Evolutionary conservation across 75 land plant genomes (phyloP).

Genomic region (Picea glauca): DNA sequence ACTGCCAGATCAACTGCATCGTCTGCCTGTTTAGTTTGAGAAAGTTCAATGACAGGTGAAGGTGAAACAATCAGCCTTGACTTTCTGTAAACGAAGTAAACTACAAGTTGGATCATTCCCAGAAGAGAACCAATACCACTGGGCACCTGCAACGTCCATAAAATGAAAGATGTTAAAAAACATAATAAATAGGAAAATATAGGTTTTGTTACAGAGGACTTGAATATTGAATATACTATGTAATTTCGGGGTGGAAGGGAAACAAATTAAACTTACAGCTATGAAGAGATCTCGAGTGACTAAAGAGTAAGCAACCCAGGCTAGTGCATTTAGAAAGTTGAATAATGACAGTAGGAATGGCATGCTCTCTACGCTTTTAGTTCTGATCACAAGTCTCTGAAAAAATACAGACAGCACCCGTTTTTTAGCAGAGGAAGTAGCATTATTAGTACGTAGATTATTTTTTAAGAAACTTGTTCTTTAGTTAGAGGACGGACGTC

Average conservation of each 20-base stretch:
- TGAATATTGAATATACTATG: background rate
- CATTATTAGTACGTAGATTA: no score
- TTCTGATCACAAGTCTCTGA: no score
- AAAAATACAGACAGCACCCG: no score
- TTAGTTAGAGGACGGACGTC: background rate
- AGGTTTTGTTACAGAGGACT: background rate
- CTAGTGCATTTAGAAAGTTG: no score
- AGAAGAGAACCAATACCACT: background rate
- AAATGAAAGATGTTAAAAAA: background rate
- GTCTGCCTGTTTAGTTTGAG: background rate
- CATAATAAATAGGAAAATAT: no score
- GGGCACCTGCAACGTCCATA: background rate
- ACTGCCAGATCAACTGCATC: background rate
- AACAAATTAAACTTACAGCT: background rate
- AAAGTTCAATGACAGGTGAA: background rate
- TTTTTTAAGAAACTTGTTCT: no score
- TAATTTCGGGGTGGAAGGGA: no score
- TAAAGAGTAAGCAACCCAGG: background rate
- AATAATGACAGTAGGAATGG: no score
- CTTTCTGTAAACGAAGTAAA: slow-evolving; percentile 4
- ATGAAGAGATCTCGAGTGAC: background rate
- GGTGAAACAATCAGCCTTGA: background rate
- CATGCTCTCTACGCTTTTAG: no score
- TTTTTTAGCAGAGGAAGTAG: no score
- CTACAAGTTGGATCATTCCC: background rate